A percentile compares a stretch with the other conserved stretches of the same genome.
These are phyloP conservation scores for Boletus vermiculosoides DNA, from an alignment of 768 basidiomycete species.

Conservation along the genomic window DNA sequence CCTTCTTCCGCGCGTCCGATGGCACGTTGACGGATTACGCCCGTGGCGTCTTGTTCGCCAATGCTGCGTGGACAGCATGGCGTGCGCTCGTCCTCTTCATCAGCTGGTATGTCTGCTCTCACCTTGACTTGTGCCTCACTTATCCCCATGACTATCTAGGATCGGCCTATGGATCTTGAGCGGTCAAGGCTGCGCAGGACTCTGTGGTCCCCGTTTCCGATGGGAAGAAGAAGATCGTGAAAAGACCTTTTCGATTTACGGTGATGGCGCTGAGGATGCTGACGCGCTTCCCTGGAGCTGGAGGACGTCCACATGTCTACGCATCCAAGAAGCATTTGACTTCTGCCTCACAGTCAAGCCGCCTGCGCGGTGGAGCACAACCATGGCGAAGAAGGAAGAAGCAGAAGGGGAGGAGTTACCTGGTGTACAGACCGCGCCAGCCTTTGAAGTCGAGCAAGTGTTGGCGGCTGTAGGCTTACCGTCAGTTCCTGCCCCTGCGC, in stretches of 20 bases:
- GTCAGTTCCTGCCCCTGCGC: conserved; percentile 48
- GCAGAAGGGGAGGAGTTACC: conserved; percentile 21
- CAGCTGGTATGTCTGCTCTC: conserved; percentile 52
- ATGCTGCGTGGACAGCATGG: conserved; percentile 82
- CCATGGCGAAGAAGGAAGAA: conserved; percentile 33
- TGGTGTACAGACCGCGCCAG: conserved; percentile 33
- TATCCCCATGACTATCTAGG: conserved; percentile 38
- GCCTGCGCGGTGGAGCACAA: conserved; percentile 35
- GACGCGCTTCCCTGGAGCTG: conserved; percentile 74
- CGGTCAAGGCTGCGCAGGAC: conserved; percentile 73
- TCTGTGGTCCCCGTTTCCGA: conserved; percentile 78
- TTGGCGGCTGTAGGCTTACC: conserved; percentile 57
- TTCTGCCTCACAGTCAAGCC: conserved; percentile 61
- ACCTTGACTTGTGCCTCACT: neutral
- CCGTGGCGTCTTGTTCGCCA: conserved; percentile 74
- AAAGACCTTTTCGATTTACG: conserved; percentile 52
- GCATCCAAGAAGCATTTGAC: conserved; percentile 79
- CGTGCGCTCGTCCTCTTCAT: conserved; percentile 61
- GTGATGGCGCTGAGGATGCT: conserved; percentile 41
- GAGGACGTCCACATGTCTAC: conserved; percentile 65
- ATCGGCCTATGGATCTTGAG: conserved; percentile 78
- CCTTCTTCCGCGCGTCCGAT: conserved; percentile 65
- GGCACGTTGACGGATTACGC: conserved; percentile 76
- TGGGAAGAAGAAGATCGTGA: conserved; percentile 82
- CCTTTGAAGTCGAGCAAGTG: conserved; percentile 53